These are phyloP conservation scores for Aaosphaeria pasadenensis DNA, from an alignment of 2,329 filamentous ascomycete species.

Conservation along the genomic window DNA sequence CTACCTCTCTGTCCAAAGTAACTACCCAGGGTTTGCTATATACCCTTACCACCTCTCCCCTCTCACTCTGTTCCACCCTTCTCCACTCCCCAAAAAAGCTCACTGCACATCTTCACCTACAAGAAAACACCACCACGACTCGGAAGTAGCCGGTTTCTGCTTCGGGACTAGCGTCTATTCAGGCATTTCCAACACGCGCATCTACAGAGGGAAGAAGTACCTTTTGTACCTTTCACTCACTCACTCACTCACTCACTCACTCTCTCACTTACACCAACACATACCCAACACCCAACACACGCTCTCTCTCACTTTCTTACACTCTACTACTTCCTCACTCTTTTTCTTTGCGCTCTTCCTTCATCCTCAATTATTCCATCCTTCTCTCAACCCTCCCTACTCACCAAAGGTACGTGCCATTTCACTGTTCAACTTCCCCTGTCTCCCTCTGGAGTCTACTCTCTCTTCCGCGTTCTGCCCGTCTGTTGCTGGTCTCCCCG, in stretches of 20 bases:
- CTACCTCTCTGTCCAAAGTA: no score
- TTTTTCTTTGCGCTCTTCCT: background rate
- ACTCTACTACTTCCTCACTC: background rate
- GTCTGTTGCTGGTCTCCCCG: background rate
- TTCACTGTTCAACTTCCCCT: conserved; percentile 14
- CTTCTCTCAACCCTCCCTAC: background rate
- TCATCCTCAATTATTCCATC: background rate
- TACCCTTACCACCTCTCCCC: no score
- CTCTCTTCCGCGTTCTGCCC: conserved; percentile 28
- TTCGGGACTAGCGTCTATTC: conserved; percentile 16
- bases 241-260: conserved; percentile 17
- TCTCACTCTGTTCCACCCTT: no score
- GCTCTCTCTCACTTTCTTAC: background rate
- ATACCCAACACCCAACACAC: conserved; percentile 11
- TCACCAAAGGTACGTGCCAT: conserved; percentile 31
- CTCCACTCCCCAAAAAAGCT: no score
- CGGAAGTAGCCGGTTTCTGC: conserved; percentile 13
- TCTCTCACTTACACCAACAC: conserved; percentile 21
- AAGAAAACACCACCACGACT: conserved; percentile 1
- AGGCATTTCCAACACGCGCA: conserved; percentile 32
- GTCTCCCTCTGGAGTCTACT: conserved; percentile 25
- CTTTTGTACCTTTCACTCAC: conserved; percentile 29
- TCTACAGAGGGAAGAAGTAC: conserved; percentile 34
- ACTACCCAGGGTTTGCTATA: no score
- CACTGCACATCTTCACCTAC: no score